Base-by-base conservation (phyloP, 352 stramenopile genomes). In the Pythium dissimile region DNA sequence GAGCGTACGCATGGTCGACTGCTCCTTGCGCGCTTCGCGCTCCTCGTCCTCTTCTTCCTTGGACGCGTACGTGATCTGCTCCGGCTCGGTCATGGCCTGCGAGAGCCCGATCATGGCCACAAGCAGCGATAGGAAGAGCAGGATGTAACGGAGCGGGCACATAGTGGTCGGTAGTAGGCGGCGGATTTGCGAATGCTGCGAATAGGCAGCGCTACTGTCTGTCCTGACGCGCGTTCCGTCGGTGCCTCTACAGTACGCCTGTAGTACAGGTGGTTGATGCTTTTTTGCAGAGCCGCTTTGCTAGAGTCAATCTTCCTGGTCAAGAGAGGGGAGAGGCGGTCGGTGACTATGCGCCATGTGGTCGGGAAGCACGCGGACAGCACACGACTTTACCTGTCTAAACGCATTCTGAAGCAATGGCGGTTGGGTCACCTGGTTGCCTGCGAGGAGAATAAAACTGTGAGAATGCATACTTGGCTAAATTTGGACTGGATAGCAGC, bases 71-170 rank as follows among this genome's bases (percentile, higher is more conserved):
- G 74, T 76, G 58, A 84, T 59, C 58, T 68, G 35, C 32, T 91
- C 81, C 26, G 86, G 73, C 54, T 91, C 81, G 20, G 67, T 72
- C 73, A 90, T 82, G 48, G 83, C 80, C 59, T 94, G 85, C 44
- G 83, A 84, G 10, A 93, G 62, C 0, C 85, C 85, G 49, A 94
- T 89, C 73, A 91, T 84, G 18, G 85, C 85, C 41, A 94, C 82
- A 13, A 94, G 67, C 32, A 94, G 72, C 66, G 85, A 94, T 30
- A 94, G 72, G 53, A 87, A 62, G 51, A 94, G 71, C 54, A 94
- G 68, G 59, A 94, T 86, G 74, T 94, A 94, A 64, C 85, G 85
- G 8, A 94, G 74, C 37, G 85, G 85, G 43, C 85, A 94, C 83
- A 94, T 92, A 20, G 9, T 32, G 15, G 16, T 31, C 31, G 32